These are phyloP conservation scores for Lipomyces sp. DNA, from an alignment of 805 yeast genomes.

Conservation along the genomic window DNA sequence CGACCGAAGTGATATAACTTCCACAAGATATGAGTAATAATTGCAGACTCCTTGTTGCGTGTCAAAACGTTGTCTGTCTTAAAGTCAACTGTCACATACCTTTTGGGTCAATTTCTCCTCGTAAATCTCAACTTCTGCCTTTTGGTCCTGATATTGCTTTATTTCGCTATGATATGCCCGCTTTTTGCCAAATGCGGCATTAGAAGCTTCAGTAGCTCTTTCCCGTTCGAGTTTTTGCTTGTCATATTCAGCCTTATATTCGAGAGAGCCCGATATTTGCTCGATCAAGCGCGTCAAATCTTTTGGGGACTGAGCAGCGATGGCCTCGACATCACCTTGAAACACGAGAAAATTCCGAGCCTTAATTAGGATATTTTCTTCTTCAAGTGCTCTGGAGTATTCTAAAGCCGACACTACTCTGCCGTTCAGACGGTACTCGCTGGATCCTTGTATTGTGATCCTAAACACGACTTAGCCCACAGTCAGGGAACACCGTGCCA, in stretches of 20 bases:
- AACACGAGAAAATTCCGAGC: conserved; percentile 92
- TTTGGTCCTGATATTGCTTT: conserved; percentile 76
- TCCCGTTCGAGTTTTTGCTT: conserved; percentile 65
- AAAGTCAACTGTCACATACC: conserved; percentile 44
- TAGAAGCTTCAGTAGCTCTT: conserved; percentile 64
- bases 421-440: conserved; percentile 71
- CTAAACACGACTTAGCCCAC: conserved; percentile 10
- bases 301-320: conserved; percentile 82
- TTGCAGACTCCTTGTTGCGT: conserved; percentile 38
- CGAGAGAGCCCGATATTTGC: conserved; percentile 80
- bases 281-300: conserved; percentile 79
- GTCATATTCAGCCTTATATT: conserved; percentile 69
- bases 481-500: neutral
- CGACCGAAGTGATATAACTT: conserved; percentile 65
- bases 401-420: conserved; percentile 63
- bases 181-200: conserved; percentile 67
- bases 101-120: conserved; percentile 59
- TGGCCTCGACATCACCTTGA: conserved; percentile 95
- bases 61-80: neutral
- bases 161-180: conserved; percentile 74
- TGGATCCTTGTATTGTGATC: conserved; percentile 57
- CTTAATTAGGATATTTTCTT: conserved; percentile 80
- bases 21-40: conserved; percentile 61
- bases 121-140: conserved; percentile 70
- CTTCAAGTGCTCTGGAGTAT: conserved; percentile 68